Percentiles rank a stretch among this genome's conserved stretches.
phyloP scores from a whole-genome alignment of 345 rosid species.

The Gossypium turneri region DNA sequence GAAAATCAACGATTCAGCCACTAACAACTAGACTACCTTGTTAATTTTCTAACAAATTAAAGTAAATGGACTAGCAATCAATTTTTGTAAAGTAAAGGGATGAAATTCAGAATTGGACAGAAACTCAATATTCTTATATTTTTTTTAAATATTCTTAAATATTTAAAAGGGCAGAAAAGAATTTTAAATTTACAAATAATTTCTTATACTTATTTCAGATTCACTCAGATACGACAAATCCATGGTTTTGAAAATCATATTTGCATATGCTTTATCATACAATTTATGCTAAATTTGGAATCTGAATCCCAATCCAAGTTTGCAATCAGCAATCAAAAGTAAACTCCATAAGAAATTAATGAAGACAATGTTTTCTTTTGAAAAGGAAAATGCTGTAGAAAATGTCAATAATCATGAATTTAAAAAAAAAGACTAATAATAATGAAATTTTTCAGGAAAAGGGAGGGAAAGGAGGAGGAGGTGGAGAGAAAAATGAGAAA shows the following conservation, averaged over 20 bases:
- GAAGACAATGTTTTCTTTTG: not conserved
- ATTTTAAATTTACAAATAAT: not conserved
- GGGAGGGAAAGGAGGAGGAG: no score
- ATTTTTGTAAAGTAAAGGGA: no score
- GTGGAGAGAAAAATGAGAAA: not conserved
- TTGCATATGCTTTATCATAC: not conserved
- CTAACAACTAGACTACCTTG: no score
- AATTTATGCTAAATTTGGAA: not conserved
- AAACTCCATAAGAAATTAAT: not conserved
- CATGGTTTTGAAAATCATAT: not conserved
- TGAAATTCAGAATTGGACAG: no score
- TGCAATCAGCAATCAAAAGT: not conserved
- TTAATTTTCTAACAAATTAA: no score
- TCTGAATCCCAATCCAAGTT: not conserved
- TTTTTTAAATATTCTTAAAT: not conserved
- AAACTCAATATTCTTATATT: no score
- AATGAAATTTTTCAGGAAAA: no score
- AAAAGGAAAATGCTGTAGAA: not conserved
- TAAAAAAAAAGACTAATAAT: not conserved
- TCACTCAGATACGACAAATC: not conserved
- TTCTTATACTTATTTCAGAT: not conserved
- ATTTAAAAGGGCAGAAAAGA: not conserved
- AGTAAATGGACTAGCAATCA: no score
- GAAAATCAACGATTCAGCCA: no score
- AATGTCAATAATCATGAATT: not conserved